Evolutionary conservation across 2,329 filamentous ascomycete genomes (phyloP).

Genomic region (Scleromitrula shiraiana): DNA sequence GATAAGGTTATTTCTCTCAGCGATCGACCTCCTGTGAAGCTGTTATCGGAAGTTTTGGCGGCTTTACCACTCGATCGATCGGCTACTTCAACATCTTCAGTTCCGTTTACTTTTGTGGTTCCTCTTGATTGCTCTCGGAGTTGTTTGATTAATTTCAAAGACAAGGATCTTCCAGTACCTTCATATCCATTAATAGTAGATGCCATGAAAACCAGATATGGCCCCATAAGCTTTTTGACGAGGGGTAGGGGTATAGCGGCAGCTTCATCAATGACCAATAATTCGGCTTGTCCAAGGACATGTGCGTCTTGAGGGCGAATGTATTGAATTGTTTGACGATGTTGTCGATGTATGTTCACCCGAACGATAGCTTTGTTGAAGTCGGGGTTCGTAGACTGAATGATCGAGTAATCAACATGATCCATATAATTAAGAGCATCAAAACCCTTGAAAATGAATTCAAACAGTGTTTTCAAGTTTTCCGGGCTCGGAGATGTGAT

Average conservation of each 20-base stretch:
- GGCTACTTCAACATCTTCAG: slow-evolving; percentile 56
- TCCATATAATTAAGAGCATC: slow-evolving; percentile 90
- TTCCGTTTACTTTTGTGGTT: slow-evolving; percentile 43
- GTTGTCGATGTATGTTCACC: slow-evolving; percentile 89
- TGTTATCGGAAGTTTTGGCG: slow-evolving; percentile 53
- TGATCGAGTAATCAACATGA: slow-evolving; percentile 94
- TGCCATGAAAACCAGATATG: slow-evolving; percentile 97
- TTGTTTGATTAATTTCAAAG: slow-evolving; percentile 94
- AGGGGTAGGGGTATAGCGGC: slow-evolving; percentile 91
- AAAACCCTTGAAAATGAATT: slow-evolving; percentile 98
- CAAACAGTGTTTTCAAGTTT: slow-evolving; percentile 96
- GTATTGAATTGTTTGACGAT: slow-evolving; percentile 97
- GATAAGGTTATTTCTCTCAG: slow-evolving; percentile 86
- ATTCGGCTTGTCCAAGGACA: slow-evolving; percentile 86
- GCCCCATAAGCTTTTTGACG: slow-evolving; percentile 89
- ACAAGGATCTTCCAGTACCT: slow-evolving; percentile 89
- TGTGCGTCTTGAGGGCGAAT: slow-evolving; percentile 95
- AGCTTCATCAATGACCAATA: slow-evolving; percentile 94
- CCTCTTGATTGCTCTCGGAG: slow-evolving; percentile 84
- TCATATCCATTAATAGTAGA: slow-evolving; percentile 99
- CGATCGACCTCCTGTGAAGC: slow-evolving; percentile 60
- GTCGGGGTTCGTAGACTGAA: slow-evolving; percentile 95
- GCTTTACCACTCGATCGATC: slow-evolving; percentile 71
- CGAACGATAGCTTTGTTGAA: slow-evolving; percentile 99
- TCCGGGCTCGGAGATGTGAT: slow-evolving; percentile 97